Conservation (phyloP, 768 basidiomycete species). For the Leccinellum rugosiceps region DNA sequence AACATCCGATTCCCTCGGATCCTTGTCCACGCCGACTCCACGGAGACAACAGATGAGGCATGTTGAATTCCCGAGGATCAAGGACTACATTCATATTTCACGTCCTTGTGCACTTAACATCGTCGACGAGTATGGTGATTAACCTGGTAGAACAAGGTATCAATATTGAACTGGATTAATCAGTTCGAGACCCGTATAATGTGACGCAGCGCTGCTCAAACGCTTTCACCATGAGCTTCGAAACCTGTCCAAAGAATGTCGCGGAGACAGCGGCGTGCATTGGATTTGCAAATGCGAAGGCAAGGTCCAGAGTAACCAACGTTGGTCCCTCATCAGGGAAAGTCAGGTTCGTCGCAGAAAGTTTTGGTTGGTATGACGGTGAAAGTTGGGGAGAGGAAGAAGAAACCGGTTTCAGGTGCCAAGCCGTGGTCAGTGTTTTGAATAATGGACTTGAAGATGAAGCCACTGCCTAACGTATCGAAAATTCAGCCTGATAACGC, state of each 20-base stretch:
- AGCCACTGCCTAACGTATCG: conserved; percentile 56
- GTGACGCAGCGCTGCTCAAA: conserved; percentile 82
- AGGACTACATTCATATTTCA: neutral
- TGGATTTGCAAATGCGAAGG: conserved; percentile 85
- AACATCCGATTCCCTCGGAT: neutral
- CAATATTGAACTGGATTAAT: conserved; percentile 6
- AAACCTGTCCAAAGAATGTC: conserved; percentile 83
- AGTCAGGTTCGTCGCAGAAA: neutral
- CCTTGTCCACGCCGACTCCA: neutral
- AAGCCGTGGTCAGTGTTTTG: conserved; percentile 64
- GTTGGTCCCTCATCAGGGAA: conserved; percentile 48
- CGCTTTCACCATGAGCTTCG: conserved; percentile 85
- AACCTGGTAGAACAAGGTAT: neutral
- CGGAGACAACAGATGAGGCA: neutral
- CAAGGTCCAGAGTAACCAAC: conserved; percentile 78
- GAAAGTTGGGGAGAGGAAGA: conserved; percentile 39
- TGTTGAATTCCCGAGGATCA: neutral
- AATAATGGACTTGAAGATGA: conserved; percentile 72
- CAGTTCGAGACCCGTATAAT: conserved; percentile 57
- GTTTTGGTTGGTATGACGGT: conserved; percentile 7
- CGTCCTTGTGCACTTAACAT: neutral
- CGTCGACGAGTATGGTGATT: neutral
- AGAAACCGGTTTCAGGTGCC: conserved; percentile 67
- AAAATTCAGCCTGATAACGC: conserved; percentile 4
- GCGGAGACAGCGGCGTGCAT: conserved; percentile 80